Evolutionary conservation across 192 early-diverging fungal species (phyloP), one percentile per base, ranked within the genome.

Genomic region (Linnemannia zychae): DNA sequence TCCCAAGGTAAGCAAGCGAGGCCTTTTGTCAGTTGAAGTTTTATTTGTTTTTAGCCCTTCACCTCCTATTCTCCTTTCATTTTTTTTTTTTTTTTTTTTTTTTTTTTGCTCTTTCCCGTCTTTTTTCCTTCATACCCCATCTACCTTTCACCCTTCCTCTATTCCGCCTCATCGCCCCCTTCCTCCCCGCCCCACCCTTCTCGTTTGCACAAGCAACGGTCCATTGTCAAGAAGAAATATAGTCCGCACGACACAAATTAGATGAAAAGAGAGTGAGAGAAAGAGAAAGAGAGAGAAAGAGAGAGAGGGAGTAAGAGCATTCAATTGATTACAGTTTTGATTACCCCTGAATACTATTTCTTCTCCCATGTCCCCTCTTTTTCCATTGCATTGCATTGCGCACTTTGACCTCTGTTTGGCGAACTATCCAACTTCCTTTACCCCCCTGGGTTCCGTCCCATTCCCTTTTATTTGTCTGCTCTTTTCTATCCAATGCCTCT

Each of bases 1-100:
- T 50, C 76, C 81, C 12, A 78, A 83, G 81, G 81, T 83, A 82
- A 16, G 28, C 38, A 75, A n/a, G 7, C 28, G 18, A 34, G 20
- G 18, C 38, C 34, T 36, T 22, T 22, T n/a, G 11, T 40, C 67
- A 38, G 20, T 40, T 47, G 13, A 11, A 49, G 28, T 72, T 50
- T 22, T 18, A 7, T 38, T 12, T 16, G 37, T 69, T 69, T 0
- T 69, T 22, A 20, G 28, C 67, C 18, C 7, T 63, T 63, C 24
- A 9, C 52, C 17, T 7, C 22, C 22, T 7, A 1, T 3, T 3
- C 9, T 71, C 38, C 60, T 17, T 22, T 44, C 22, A 12, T 67
- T 33, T n/a, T 20, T 31, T 40, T 37, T 77, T 48, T 53, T 63
- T 53, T 9, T 71, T 37, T 15, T 2, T 47, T 48, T 67, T 33